These are phyloP conservation scores for Rhinocladiella mackenziei DNA, from an alignment of 2,329 filamentous ascomycete genomes.

Conservation along the genomic window DNA sequence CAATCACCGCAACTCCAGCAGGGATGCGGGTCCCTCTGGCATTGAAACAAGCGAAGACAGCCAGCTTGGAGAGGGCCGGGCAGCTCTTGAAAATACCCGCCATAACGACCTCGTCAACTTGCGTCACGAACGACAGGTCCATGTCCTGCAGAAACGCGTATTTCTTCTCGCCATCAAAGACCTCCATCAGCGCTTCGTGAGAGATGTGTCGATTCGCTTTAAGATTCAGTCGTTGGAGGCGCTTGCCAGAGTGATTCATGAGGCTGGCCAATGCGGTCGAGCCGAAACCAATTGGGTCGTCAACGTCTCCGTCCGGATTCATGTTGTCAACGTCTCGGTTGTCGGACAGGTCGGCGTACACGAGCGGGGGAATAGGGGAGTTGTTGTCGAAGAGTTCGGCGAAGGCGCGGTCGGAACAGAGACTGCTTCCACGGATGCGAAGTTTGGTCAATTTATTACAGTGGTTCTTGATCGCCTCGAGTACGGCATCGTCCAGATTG, in stretches of 20 bases:
- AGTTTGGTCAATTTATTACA: slow-evolving; percentile 70
- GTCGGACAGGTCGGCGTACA: slow-evolving; percentile 68
- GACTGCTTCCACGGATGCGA: slow-evolving; percentile 72
- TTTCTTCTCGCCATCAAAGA: slow-evolving; percentile 59
- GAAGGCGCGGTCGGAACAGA: slow-evolving; percentile 72
- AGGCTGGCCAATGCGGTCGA: slow-evolving; percentile 71
- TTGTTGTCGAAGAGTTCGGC: slow-evolving; percentile 63
- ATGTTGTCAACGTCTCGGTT: slow-evolving; percentile 71
- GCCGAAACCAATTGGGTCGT: slow-evolving; percentile 64
- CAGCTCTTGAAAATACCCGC: slow-evolving; percentile 45
- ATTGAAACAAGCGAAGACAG: slow-evolving; percentile 61
- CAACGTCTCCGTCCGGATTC: slow-evolving; percentile 60
- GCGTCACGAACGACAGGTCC: slow-evolving; percentile 66
- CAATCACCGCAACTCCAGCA: slow-evolving; percentile 56
- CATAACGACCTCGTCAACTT: slow-evolving; percentile 44
- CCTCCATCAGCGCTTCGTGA: slow-evolving; percentile 65
- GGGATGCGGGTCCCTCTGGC: slow-evolving; percentile 55
- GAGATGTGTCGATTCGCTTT: slow-evolving; percentile 80
- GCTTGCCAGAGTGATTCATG: slow-evolving; percentile 74
- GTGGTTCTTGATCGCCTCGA: slow-evolving; percentile 65
- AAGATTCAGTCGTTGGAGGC: slow-evolving; percentile 67
- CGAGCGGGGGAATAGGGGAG: slow-evolving; percentile 61
- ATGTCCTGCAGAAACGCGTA: slow-evolving; percentile 69
- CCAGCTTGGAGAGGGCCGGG: slow-evolving; percentile 50
- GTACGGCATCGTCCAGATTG: slow-evolving; percentile 62